Base-by-base conservation (phyloP, 352 stramenopile genomes). In the Stephanocyclus meneghinianus region DNA sequence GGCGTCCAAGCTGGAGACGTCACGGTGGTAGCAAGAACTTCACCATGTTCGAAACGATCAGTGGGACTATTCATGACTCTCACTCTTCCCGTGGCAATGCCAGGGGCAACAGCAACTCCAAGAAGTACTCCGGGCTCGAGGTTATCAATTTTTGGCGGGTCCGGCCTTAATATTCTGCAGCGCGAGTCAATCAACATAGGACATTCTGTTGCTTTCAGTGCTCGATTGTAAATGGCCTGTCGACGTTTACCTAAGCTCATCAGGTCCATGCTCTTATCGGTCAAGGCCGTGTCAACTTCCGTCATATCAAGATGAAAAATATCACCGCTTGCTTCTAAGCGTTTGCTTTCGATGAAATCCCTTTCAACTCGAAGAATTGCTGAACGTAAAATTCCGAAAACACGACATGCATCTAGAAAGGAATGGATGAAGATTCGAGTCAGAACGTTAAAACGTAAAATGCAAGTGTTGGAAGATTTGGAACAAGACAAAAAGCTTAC, bases 1-100 rank as follows among this genome's bases (percentile, higher is more conserved):
- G 71, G 71, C 4, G 71, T 78, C 71, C 71, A 78, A 15, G 71
- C 45, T 1, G 71, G 71, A n/a, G 26, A 51, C 29, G 71, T 78
- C 13, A 78, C 71, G 16, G 53, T 59, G 42, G 71, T 42, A 42
- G 42, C 57, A 42, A 78, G 51, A 48, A 78, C 56, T 56, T 78
- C 71, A 18, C 71, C 71, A 44, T 18, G 15, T 37, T 78, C 59
- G 30, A 78, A 78, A 48, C 6, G 32, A 16, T 78, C 71, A 35
- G 10, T 65, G n/a, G 59, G 59, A 29, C 40, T 64, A 2, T 57
- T 63, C 13, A 78, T 55, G 0, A 78, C 56, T 59, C 71, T 51
- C 9, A 78, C 56, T 48, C 50, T 72, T 18, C 71, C 60, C n/a
- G 44, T 71, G 9, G 71, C 71, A 59, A 16, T 50, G 13, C 71